Conservation (phyloP, 1,284 basidiomycete species). For the Ganoderma leucocontextum region DNA sequence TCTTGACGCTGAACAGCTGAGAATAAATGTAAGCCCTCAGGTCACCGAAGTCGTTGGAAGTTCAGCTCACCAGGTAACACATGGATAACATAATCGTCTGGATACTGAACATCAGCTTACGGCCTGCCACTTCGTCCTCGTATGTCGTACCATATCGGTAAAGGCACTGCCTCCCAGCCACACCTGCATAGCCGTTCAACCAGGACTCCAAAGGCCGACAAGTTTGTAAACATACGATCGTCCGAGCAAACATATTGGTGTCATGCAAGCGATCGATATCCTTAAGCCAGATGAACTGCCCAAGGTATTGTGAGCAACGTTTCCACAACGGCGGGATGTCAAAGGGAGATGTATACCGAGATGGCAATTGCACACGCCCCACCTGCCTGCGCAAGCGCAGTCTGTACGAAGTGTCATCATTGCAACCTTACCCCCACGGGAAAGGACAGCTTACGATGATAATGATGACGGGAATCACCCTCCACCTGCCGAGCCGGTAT, state of each 20-base stretch:
- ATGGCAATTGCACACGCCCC: conserved; percentile 19
- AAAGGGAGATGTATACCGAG: not conserved
- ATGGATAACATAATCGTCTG: conserved; percentile 21
- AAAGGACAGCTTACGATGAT: conserved; percentile 9
- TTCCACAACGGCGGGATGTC: not conserved
- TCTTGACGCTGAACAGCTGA: conserved; percentile 17
- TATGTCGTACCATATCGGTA: conserved; percentile 13
- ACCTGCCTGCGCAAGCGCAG: conserved; percentile 15
- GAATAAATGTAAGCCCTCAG: not conserved
- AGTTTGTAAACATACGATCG: conserved; percentile 7
- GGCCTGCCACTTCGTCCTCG: not conserved
- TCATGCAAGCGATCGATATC: conserved; percentile 17
- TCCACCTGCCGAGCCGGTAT: conserved; percentile 16
- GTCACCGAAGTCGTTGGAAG: not conserved
- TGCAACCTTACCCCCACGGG: not conserved
- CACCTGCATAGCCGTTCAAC: not conserved
- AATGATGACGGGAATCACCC: conserved; percentile 12
- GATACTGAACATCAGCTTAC: not conserved
- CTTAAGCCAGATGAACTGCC: conserved; percentile 16
- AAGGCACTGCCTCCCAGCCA: conserved; percentile 20
- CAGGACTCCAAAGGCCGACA: not conserved
- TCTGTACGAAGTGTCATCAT: conserved; percentile 6
- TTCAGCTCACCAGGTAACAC: conserved; percentile 10
- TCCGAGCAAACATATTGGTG: conserved; percentile 14
- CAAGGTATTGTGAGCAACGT: not conserved